These are phyloP conservation scores for Iris macrosiphon DNA, from an alignment of 106 monocot species.

Conservation along the genomic window DNA sequence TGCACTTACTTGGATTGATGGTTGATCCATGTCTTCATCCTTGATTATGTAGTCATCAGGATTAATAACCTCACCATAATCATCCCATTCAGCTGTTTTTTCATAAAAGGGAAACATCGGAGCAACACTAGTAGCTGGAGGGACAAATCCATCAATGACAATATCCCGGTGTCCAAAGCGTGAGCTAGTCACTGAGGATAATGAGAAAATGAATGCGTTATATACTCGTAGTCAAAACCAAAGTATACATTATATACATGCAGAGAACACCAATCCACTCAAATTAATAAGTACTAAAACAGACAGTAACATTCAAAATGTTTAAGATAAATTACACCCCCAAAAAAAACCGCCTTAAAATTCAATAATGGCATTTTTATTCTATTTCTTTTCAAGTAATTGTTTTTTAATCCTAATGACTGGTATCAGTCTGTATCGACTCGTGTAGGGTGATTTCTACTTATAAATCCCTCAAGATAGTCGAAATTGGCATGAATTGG, in stretches of 20 bases:
- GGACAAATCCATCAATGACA: conserved; percentile 89
- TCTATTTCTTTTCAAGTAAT: too few species aligned
- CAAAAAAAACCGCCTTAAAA: too few species aligned
- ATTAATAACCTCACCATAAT: conserved; percentile 96
- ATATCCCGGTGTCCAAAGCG: conserved; percentile 52
- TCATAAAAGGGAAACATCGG: conserved; percentile 98
- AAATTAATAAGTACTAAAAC: neutral
- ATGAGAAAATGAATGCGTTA: neutral
- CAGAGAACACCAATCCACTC: neutral
- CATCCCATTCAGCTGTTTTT: conserved; percentile 88
- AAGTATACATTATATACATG: neutral
- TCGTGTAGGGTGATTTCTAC: too few species aligned
- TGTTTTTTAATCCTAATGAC: too few species aligned
- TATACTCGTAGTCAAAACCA: too few species aligned
- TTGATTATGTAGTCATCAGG: conserved; percentile 90
- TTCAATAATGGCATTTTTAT: too few species aligned
- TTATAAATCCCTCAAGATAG: too few species aligned
- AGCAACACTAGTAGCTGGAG: conserved; percentile 76
- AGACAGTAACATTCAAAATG: too few species aligned
- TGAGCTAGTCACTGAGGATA: conserved; percentile 34
- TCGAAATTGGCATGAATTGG: too few species aligned
- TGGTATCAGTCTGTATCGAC: too few species aligned
- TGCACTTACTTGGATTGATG: conserved; percentile 58
- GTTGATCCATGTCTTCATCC: conserved; percentile 75
- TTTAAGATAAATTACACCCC: too few species aligned